Evolutionary conservation across 805 yeast genomes (phyloP).

Genomic region (Myxozyma mucilagina): DNA sequence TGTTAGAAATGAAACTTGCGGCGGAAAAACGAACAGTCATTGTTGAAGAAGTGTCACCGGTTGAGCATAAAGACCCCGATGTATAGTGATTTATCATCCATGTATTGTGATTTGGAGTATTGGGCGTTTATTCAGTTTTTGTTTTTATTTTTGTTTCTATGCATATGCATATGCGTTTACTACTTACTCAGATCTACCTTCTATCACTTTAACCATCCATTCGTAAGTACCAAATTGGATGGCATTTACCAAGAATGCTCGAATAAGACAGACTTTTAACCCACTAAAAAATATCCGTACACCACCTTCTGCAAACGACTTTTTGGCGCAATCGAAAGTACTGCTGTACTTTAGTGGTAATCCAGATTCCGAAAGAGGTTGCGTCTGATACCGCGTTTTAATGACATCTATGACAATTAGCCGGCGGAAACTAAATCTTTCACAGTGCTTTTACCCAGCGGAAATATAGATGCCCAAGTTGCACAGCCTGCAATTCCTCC

Average conservation of each 20-base stretch:
- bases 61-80: not conserved
- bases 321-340: conserved; percentile 32
- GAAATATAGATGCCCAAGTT: conserved; percentile 36
- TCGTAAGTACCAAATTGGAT: conserved; percentile 35
- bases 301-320: conserved; percentile 27
- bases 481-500: conserved; percentile 37
- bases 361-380: conserved; percentile 1
- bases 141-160: not conserved
- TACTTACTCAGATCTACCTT: not conserved
- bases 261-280: conserved; percentile 27
- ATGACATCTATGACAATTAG: conserved; percentile 23
- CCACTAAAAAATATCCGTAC: conserved; percentile 30
- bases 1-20: conserved; percentile 6
- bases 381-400: conserved; percentile 34
- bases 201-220: conserved; percentile 24
- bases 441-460: conserved; percentile 14
- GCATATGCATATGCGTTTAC: not conserved
- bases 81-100: too few species aligned
- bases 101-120: not conserved
- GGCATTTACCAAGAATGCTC: conserved; percentile 36
- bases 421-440: too few species aligned
- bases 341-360: conserved; percentile 14
- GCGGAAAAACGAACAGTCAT: not conserved
- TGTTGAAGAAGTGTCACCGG: not conserved
- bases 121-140: not conserved